Evolutionary conservation across 371 early-diverging fungal species (phyloP), one percentile per base, ranked within the genome.

Genomic region (Syncephalis plumigaleata): DNA sequence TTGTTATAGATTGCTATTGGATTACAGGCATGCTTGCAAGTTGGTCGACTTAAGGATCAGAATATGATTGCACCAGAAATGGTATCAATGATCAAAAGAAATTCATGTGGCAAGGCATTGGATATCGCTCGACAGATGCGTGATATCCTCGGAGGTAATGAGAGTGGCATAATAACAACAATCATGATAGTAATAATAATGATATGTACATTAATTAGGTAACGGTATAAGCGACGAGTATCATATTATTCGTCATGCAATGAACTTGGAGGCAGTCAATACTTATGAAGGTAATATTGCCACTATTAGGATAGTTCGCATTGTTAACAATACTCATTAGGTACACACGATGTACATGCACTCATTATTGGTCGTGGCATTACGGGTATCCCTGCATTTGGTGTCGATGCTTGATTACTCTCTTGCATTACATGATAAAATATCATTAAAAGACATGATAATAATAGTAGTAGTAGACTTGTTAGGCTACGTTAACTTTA

Each of bases 181-280:
- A 20, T 16, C 23, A 36, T 48, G 26, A 25, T 25, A n/a, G 25
- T 7, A 20, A 46, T 13, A 4, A 5, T 5, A 7, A 3, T 45
- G 20, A 21, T 9, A 25, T 8, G 7, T 22, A n/a, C 16, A 18
- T 42, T 47, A 7, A 42, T 72, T 67, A 16, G 75, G 75, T 26
- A 95, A 97, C 68, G 98, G 95, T 45, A 89, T 95, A 57, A 78
- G 82, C 42, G 97, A 93, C 57, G 96, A 95, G 57, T 97, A 93
- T 67, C 92, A 91, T 56, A 86, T 95, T 49, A 94, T 95, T 55
- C 77, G 95, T 36, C 95, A 95, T 55, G 79, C 89, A 47, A 81
- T 81, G 65, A 97, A 97, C 65, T 67, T 97, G 31, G 95, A 93
- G 55, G 86, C 92, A 40, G 94, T 91, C 38, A 91, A 91, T 65